Percentiles rank a stretch among this genome's conserved stretches.
These are phyloP conservation scores for Pseudogymnoascus sp. DNA, from an alignment of 2,329 filamentous ascomycete genomes.

Conservation along the genomic window DNA sequence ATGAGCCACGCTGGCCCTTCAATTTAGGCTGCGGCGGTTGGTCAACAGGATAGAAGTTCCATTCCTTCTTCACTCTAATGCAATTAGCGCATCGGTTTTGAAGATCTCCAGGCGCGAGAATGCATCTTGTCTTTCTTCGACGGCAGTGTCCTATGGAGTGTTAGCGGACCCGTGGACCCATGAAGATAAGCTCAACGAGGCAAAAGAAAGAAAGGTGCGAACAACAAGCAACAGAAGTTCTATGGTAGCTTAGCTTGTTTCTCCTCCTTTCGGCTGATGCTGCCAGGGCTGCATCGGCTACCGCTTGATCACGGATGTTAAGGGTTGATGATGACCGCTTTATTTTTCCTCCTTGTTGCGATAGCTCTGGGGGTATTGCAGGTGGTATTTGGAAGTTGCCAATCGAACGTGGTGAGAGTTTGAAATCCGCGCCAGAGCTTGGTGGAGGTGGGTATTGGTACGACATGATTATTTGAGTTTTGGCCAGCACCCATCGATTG, in stretches of 20 bases:
- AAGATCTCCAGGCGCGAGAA: constrained; percentile 62
- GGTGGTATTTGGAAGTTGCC: constrained; percentile 1
- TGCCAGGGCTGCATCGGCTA: constrained; percentile 24
- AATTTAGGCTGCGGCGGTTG: constrained; percentile 48
- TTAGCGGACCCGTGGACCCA: constrained; percentile 15
- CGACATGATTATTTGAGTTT: constrained; percentile 8
- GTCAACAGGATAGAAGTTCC: constrained; percentile 84
- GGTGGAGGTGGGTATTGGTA: constrained; percentile 8
- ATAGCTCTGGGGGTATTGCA: background rate
- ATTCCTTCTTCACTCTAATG: constrained; percentile 89
- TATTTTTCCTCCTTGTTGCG: constrained; percentile 18
- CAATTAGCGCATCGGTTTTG: constrained; percentile 83
- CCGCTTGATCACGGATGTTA: constrained; percentile 35
- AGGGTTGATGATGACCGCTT: constrained; percentile 44
- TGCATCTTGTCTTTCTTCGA: constrained; percentile 85
- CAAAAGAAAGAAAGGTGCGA: constrained; percentile 37
- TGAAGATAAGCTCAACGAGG: constrained; percentile 9
- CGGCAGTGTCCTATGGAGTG: constrained; percentile 68
- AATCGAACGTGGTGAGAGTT: constrained; percentile 2
- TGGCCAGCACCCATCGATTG: background rate
- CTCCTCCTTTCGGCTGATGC: constrained; percentile 55
- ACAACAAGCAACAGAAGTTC: constrained; percentile 94
- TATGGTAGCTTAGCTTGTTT: constrained; percentile 92
- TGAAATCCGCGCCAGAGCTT: background rate
- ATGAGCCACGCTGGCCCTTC: constrained; percentile 32